These are phyloP conservation scores for Rhizopus microsporus DNA, from an alignment of 371 early-diverging fungal genomes.

Conservation along the genomic window DNA sequence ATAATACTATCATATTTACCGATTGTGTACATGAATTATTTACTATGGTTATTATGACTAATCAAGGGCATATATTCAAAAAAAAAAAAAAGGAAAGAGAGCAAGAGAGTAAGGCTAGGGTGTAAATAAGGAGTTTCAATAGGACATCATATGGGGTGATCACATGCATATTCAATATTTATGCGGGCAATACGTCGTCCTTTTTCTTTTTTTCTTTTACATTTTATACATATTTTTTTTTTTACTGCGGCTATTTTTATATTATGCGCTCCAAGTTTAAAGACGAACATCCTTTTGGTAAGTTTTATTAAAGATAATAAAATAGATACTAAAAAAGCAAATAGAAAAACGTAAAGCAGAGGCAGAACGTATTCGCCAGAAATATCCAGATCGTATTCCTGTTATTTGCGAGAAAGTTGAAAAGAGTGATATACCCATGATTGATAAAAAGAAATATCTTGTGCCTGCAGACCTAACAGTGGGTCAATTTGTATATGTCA, in stretches of 20 bases:
- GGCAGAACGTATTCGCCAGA: slow-evolving; percentile 93
- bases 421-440: slow-evolving; percentile 91
- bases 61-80: too few relatives aligned
- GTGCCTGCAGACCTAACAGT: slow-evolving; percentile 97
- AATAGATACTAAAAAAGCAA: not conserved
- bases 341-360: slow-evolving; percentile 95
- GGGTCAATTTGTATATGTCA: slow-evolving; percentile 97
- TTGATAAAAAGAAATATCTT: slow-evolving; percentile 98
- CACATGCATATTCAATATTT: slow-evolving; percentile 9
- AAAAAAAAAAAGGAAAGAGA: too few relatives aligned
- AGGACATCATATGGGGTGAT: slow-evolving; percentile 4
- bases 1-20: too few relatives aligned
- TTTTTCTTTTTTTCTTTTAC: slow-evolving; percentile 9
- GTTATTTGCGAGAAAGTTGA: slow-evolving; percentile 96
- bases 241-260: slow-evolving; percentile 13
- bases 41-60: too few relatives aligned
- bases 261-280: slow-evolving; percentile 91
- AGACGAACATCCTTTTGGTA: slow-evolving; percentile 96
- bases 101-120: too few relatives aligned
- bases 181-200: slow-evolving; percentile 12
- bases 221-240: slow-evolving; percentile 7
- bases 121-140: not conserved
- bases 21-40: too few relatives aligned
- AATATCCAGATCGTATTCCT: slow-evolving; percentile 97
- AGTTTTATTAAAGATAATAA: slow-evolving; percentile 14